Conservation (phyloP, 2,329 filamentous ascomycete genomes). For the Aspergillus candidus region DNA sequence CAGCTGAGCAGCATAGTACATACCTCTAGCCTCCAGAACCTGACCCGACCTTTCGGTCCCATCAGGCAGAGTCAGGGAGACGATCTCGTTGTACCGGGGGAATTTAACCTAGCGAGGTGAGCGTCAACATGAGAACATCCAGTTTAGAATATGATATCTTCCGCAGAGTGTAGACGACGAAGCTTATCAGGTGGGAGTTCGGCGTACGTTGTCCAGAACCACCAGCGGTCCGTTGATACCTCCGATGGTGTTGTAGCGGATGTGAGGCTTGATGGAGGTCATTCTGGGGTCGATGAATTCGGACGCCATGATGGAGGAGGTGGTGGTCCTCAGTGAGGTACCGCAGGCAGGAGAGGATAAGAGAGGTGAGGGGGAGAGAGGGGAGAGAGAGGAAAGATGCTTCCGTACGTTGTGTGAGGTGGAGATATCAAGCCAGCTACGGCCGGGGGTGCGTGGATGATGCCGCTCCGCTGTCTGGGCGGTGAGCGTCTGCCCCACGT, state of each 20-base stretch:
- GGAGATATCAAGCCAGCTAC: constrained; percentile 5
- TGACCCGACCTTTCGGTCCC: constrained; percentile 89
- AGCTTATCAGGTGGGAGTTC: too few relatives aligned
- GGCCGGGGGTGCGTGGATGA: neutral
- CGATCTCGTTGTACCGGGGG: constrained; percentile 95
- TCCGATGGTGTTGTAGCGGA: constrained; percentile 97
- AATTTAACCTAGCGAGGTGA: constrained; percentile 72
- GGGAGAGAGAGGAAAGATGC: constrained; percentile 9
- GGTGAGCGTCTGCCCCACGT: too few relatives aligned
- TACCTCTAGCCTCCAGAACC: constrained; percentile 95
- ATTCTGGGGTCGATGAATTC: constrained; percentile 42
- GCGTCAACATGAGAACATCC: constrained; percentile 12
- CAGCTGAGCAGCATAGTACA: constrained; percentile 1
- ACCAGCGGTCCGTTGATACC: constrained; percentile 97
- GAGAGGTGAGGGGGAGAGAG: constrained; percentile 6
- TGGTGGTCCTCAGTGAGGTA: constrained; percentile 12
- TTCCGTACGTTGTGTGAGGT: neutral
- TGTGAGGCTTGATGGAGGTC: constrained; percentile 57
- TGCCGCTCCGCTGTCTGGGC: too few relatives aligned
- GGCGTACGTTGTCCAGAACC: constrained; percentile 85
- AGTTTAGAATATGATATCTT: too few relatives aligned
- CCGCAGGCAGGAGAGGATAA: constrained; percentile 1
- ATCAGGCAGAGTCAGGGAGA: constrained; percentile 91
- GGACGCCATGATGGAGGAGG: constrained; percentile 31
- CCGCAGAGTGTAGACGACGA: too few relatives aligned